Conservation (phyloP, 139 green algal genomes). For the Trebouxia sp. region DNA sequence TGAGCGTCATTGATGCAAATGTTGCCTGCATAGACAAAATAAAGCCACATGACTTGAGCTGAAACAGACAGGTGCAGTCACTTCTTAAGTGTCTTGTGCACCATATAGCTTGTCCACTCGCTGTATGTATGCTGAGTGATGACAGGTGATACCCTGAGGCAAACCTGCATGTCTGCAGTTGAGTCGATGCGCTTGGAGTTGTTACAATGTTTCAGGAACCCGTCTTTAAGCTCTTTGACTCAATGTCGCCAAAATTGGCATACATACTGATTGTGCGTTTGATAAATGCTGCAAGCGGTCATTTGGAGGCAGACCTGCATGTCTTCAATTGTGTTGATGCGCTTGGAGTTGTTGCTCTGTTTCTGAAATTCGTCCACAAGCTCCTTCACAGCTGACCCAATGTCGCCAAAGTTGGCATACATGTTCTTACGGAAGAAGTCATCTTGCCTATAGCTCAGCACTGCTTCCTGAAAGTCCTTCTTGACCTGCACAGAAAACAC, state of each 20-base stretch:
- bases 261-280: too few relatives aligned
- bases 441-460: constrained; percentile 71
- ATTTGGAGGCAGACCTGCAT: constrained; percentile 57
- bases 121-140: too few relatives aligned
- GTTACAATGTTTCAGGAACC: constrained; percentile 53
- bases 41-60: too few relatives aligned
- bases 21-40: background rate
- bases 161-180: constrained; percentile 81
- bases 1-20: background rate
- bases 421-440: constrained; percentile 80
- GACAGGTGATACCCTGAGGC: too few relatives aligned
- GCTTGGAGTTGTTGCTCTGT: constrained; percentile 34
- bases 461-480: constrained; percentile 68
- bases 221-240: constrained; percentile 76
- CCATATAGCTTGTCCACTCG: too few relatives aligned
- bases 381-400: constrained; percentile 77
- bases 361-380: constrained; percentile 71
- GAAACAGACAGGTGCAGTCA: too few relatives aligned
- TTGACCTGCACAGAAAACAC: constrained; percentile 46
- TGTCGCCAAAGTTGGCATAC: constrained; percentile 81
- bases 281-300: background rate
- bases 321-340: constrained; percentile 79
- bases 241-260: constrained; percentile 84
- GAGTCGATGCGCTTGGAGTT: constrained; percentile 52
- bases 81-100: too few relatives aligned